Conservation (phyloP, 305 asterid genomes). For the Fraxinus sp. region DNA sequence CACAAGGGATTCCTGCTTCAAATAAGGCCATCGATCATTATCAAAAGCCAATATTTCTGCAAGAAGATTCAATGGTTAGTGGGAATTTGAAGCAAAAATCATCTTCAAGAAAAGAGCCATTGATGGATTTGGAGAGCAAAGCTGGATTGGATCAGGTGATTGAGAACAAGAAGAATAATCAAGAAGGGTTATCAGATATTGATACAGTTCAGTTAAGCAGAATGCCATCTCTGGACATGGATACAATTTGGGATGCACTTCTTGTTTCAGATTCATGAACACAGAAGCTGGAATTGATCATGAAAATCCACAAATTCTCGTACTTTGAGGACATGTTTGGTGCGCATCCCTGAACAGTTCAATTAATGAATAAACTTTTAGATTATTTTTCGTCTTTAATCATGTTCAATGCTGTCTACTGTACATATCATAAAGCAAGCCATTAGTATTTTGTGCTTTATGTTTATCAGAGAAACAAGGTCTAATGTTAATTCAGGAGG, state of each 20-base stretch:
- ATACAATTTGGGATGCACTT: conserved; percentile 84
- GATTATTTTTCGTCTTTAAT: not conserved
- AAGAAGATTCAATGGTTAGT: not conserved
- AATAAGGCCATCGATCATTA: conserved; percentile 23
- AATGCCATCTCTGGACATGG: conserved; percentile 87
- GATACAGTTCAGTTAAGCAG: conserved; percentile 53
- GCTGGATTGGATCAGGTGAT: conserved; percentile 21
- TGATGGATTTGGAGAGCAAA: conserved; percentile 16
- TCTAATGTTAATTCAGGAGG: not conserved
- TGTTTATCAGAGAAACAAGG: not conserved
- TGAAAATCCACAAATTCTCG: not conserved
- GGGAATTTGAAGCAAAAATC: not conserved
- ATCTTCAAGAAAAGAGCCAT: conserved; percentile 12
- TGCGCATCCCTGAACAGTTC: not conserved
- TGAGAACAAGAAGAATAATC: conserved; percentile 27
- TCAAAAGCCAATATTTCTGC: not conserved
- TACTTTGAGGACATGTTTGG: not conserved
- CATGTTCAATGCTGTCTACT: not conserved
- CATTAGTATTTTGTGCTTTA: not conserved
- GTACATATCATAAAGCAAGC: not conserved
- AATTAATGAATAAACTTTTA: not conserved
- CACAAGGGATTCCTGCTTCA: conserved; percentile 31
- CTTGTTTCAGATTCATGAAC: conserved; percentile 44
- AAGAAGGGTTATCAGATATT: conserved; percentile 21
- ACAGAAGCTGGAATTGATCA: not conserved